Evolutionary conservation across 306 rosid species (phyloP), one percentile per base, ranked within the genome.

Genomic region (Pueraria montana): DNA sequence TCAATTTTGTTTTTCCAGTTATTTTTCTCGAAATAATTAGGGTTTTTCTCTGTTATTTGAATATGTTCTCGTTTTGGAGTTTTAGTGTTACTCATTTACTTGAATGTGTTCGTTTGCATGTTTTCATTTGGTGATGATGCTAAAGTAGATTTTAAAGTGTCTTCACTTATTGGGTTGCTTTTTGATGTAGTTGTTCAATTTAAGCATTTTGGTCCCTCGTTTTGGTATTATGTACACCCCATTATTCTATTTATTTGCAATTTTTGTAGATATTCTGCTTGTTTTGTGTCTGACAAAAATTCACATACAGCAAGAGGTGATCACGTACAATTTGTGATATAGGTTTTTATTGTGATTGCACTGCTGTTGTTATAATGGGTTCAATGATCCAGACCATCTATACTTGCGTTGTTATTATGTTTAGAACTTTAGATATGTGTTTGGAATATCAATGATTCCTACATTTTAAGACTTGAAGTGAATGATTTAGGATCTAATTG

Each of bases 11-110:
- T 68, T 43, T 71, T 56, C 11, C 42, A 1, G 52, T 27, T 36
- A 12, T 73, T 73, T 71, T 13, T 17, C 46, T 40, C 38, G 45
- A 27, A 34, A 11, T 66, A 24, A 32, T 23, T 72, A 72, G 79
- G 85, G 83, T 46, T 81, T 72, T 66, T 43, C 2, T 20, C 14
- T 62, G 72, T 69, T 43, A 30, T 74, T 79, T 85, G 59, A 71
- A 13, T 38, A 36, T 59, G 74, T 72, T 64, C 11, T 58, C 66
- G 32, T 69, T 55, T 79, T 76, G 42, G 61, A 53, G 62, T 75
- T 74, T 42, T 30, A 55, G 26, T 56, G 58, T 12, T 64, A 11
- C 78, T 14, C 58, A 20, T 83, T 24, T 59, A 14, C 17, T 78
- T 32, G 27, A 72, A 26, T 43, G 72, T 26, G 79, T 26, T 53